These are phyloP conservation scores for Hypericum androsaemum DNA, from an alignment of 345 rosid genomes.

Conservation along the genomic window DNA sequence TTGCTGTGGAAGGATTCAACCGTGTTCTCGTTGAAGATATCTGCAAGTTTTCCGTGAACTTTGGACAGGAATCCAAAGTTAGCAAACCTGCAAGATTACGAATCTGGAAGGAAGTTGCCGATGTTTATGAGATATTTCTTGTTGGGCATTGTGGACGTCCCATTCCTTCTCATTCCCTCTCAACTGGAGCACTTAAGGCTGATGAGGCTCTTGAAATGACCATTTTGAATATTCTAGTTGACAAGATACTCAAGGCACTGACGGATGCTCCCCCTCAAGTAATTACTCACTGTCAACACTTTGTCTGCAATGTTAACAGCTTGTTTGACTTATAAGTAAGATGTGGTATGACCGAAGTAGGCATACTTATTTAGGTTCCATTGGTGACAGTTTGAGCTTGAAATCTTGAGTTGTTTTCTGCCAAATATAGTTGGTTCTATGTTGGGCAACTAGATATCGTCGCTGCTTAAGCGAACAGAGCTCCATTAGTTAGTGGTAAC, in stretches of 20 bases:
- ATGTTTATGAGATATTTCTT: slow-evolving; percentile 87
- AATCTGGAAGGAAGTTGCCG: slow-evolving; percentile 94
- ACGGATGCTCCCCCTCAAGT: slow-evolving; percentile 80
- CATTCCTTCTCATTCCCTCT: slow-evolving; percentile 65
- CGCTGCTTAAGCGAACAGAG: too few relatives aligned
- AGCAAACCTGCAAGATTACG: slow-evolving; percentile 62
- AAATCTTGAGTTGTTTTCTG: too few relatives aligned
- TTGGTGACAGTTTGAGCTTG: too few relatives aligned
- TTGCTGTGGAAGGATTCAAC: slow-evolving; percentile 86
- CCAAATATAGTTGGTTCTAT: too few relatives aligned
- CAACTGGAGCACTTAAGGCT: slow-evolving; percentile 40
- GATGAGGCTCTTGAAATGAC: slow-evolving; percentile 89
- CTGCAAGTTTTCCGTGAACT: slow-evolving; percentile 25
- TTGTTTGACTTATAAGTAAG: too few relatives aligned
- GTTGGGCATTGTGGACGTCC: slow-evolving; percentile 94
- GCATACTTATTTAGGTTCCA: too few relatives aligned
- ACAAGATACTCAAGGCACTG: slow-evolving; percentile 59
- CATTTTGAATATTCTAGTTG: slow-evolving; percentile 60
- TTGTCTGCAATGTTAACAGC: too few relatives aligned
- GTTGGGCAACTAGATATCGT: too few relatives aligned
- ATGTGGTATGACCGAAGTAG: too few relatives aligned
- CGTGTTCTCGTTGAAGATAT: slow-evolving; percentile 59
- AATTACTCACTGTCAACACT: slow-evolving; percentile 10
- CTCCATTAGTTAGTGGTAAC: too few relatives aligned
- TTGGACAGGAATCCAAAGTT: slow-evolving; percentile 37